A percentile compares a stretch with the other conserved stretches of the same genome.
Conservation (phyloP, 2,329 filamentous ascomycete species). For the Dryadomyces quercus-mongolicae region DNA sequence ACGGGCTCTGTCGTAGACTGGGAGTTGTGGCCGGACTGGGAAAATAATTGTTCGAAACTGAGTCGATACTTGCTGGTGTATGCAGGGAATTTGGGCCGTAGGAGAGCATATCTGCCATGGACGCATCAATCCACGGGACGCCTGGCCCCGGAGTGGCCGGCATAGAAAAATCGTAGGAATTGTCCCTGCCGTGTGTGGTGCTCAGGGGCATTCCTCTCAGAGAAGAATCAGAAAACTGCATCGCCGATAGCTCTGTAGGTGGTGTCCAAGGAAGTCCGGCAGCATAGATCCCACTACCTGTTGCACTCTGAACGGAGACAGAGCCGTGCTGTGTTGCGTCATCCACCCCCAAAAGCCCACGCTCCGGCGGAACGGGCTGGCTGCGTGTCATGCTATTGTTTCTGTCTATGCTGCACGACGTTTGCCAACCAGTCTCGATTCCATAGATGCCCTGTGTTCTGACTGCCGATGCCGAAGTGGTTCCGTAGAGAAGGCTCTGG, state of each 20-base stretch:
- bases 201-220: constrained; percentile 21
- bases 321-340: constrained; percentile 8
- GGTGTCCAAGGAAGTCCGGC: constrained; percentile 27
- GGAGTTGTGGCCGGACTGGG: constrained; percentile 27
- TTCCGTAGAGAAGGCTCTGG: constrained; percentile 19
- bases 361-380: constrained; percentile 22
- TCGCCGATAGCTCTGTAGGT: constrained; percentile 21
- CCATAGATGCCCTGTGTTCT: constrained; percentile 22
- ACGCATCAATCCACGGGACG: constrained; percentile 8
- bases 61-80: constrained; percentile 22
- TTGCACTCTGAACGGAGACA: background rate
- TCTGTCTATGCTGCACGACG: constrained; percentile 23
- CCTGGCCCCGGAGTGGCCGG: background rate
- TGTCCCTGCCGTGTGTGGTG: background rate
- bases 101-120: constrained; percentile 17
- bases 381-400: constrained; percentile 19
- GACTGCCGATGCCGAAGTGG: constrained; percentile 7
- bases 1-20: constrained; percentile 18
- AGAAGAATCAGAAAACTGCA: constrained; percentile 23
- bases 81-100: constrained; percentile 20
- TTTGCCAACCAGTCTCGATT: constrained; percentile 26
- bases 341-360: constrained; percentile 20
- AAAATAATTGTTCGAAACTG: constrained; percentile 20
- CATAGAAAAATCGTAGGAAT: constrained; percentile 22
- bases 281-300: constrained; percentile 22